Evolutionary conservation across 1,139 yeast genomes (phyloP).

Genomic region (Trichomonascaceae sp.): DNA sequence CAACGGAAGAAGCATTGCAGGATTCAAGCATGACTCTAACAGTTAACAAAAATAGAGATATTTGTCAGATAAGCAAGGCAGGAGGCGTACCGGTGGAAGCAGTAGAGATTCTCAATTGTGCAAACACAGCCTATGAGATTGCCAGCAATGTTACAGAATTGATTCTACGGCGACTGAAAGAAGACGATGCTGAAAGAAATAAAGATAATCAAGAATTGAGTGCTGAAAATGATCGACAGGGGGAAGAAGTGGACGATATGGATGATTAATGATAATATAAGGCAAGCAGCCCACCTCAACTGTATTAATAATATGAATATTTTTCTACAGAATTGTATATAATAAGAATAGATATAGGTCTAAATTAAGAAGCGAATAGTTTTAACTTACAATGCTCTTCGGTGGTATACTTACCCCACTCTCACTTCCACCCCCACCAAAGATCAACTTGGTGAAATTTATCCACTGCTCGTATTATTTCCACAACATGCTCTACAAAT

Average conservation of each 20-base stretch:
- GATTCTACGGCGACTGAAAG: conserved; percentile 51
- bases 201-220: conserved; percentile 29
- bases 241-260: neutral
- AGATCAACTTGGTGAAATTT: neutral
- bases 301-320: neutral
- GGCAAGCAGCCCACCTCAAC: neutral
- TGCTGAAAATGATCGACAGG: conserved; percentile 30
- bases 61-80: conserved; percentile 82
- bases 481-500: conserved; percentile 2
- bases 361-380: too few species aligned
- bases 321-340: neutral
- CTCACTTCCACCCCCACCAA: conserved; percentile 2
- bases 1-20: conserved; percentile 68
- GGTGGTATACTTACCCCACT: neutral
- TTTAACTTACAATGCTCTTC: too few species aligned
- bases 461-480: neutral
- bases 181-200: conserved; percentile 42
- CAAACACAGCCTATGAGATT: conserved; percentile 56
- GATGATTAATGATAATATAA: neutral
- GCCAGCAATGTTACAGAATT: conserved; percentile 61
- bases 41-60: conserved; percentile 79
- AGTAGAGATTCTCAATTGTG: conserved; percentile 57
- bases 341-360: too few species aligned
- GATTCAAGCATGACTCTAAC: conserved; percentile 82
- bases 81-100: conserved; percentile 91